Percentiles rank a stretch among this genome's conserved stretches.
Evolutionary conservation across 2,329 filamentous ascomycete species (phyloP).

Genomic region (Celoporthe dispersa): DNA sequence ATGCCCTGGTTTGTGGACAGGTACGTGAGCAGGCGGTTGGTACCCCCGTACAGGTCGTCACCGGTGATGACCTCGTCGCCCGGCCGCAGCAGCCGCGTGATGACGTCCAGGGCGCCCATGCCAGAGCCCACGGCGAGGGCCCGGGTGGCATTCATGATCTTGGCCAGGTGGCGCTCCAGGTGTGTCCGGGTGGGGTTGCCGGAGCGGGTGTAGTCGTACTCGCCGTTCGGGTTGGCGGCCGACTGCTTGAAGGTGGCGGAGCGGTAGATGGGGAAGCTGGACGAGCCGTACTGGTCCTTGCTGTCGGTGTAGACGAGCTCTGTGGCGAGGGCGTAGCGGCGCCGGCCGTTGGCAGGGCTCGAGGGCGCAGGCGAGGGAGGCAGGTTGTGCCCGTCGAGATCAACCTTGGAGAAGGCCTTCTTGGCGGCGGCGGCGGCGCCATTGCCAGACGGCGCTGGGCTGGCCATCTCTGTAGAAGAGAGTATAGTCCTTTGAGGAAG

Average conservation of each 20-base stretch:
- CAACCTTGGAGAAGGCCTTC: constrained; percentile 64
- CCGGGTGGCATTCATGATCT: constrained; percentile 96
- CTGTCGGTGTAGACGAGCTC: constrained; percentile 96
- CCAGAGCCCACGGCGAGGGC: constrained; percentile 93
- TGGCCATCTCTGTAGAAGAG: constrained; percentile 19
- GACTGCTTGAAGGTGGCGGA: constrained; percentile 97
- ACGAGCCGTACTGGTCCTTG: constrained; percentile 96
- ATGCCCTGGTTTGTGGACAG: constrained; percentile 89
- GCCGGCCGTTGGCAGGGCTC: constrained; percentile 79
- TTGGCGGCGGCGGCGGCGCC: constrained; percentile 22
- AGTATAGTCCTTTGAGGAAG: neutral
- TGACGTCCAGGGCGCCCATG: constrained; percentile 97
- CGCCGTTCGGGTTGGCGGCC: constrained; percentile 76
- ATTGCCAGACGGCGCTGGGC: constrained; percentile 15
- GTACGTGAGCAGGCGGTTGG: constrained; percentile 91
- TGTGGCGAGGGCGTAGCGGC: constrained; percentile 89
- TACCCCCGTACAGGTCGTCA: constrained; percentile 95
- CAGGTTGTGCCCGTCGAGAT: constrained; percentile 81
- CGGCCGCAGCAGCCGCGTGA: constrained; percentile 85
- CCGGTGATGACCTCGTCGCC: constrained; percentile 98
- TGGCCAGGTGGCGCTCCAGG: constrained; percentile 93
- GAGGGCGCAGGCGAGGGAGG: constrained; percentile 93
- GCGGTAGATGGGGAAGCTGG: constrained; percentile 97
- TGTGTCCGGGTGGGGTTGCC: constrained; percentile 97
- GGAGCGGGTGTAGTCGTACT: constrained; percentile 98